Percentiles rank a stretch among this genome's conserved stretches.
These are phyloP conservation scores for Nakazawaea siamensis DNA, from an alignment of 805 yeast genomes.

Conservation along the genomic window DNA sequence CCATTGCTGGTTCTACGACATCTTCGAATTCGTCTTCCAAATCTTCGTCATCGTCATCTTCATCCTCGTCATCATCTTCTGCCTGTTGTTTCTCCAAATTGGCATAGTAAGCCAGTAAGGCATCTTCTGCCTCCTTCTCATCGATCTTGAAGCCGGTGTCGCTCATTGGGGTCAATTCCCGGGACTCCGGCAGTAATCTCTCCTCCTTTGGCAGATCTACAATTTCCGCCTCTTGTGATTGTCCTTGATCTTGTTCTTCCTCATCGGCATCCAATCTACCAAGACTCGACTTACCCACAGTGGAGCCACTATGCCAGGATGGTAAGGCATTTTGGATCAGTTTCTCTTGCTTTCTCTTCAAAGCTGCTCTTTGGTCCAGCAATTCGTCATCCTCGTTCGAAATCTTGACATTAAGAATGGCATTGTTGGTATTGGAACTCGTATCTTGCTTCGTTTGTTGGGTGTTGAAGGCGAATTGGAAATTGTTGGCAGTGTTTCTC, in stretches of 20 bases:
- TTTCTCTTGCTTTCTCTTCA: constrained; percentile 59
- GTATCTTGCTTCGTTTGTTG: constrained; percentile 20
- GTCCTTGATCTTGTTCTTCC: constrained; percentile 19
- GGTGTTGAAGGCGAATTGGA: constrained; percentile 16
- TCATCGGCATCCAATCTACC: constrained; percentile 50
- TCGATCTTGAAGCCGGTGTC: constrained; percentile 27
- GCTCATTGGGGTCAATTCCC: constrained; percentile 16
- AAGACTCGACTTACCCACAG: constrained; percentile 65
- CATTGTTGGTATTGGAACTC: constrained; percentile 41
- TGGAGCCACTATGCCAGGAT: constrained; percentile 89
- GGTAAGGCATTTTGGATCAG: constrained; percentile 93
- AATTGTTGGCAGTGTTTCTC: constrained; percentile 14
- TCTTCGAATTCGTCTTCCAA: constrained; percentile 30
- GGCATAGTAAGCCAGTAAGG: constrained; percentile 68
- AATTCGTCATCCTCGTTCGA: constrained; percentile 79
- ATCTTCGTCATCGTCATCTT: constrained; percentile 37
- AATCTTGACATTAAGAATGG: constrained; percentile 84
- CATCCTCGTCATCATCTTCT: constrained; percentile 52
- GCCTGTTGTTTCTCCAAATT: constrained; percentile 65
- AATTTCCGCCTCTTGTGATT: constrained; percentile 8
- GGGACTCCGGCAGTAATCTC: constrained; percentile 4
- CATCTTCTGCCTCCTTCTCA: constrained; percentile 64
- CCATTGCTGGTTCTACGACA: constrained; percentile 18
- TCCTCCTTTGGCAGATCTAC: not conserved
- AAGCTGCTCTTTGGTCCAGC: constrained; percentile 54